Conservation (phyloP, 192 early-diverging fungal species). For the Gonapodya sp. region DNA sequence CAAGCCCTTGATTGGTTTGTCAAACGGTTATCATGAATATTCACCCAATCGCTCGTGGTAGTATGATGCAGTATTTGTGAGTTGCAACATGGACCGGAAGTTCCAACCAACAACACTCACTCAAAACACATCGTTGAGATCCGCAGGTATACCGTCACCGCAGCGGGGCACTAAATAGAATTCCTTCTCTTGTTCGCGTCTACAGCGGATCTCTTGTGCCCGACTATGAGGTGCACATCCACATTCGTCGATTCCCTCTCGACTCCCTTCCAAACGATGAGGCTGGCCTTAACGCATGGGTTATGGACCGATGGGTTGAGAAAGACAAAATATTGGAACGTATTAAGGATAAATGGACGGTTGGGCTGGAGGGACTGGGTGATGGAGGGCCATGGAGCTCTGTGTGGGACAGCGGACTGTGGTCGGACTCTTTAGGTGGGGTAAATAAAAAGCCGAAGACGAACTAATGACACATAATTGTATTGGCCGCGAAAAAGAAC, state of each 20-base stretch:
- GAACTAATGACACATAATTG: neutral
- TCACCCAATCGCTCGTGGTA: neutral
- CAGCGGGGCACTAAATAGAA: neutral
- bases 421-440: neutral
- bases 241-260: constrained; percentile 15
- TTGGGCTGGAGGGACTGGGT: neutral
- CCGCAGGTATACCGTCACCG: neutral
- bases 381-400: neutral
- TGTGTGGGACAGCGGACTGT: neutral
- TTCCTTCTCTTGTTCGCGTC: constrained; percentile 11
- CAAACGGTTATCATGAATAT: neutral
- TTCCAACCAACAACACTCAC: neutral
- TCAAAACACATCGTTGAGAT: neutral
- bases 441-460: neutral
- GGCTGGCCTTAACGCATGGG: constrained; percentile 12
- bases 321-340: constrained; percentile 15
- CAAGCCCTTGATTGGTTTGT: neutral
- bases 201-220: neutral
- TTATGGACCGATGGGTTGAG: constrained; percentile 9
- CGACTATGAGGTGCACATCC: constrained; percentile 16
- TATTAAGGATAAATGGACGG: constrained; percentile 11
- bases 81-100: neutral
- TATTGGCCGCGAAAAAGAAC: neutral
- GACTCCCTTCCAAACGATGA: constrained; percentile 3
- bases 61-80: neutral